Evolutionary conservation across 148 eudicot genomes (phyloP).

Genomic region (Vaccinium corymbosum): DNA sequence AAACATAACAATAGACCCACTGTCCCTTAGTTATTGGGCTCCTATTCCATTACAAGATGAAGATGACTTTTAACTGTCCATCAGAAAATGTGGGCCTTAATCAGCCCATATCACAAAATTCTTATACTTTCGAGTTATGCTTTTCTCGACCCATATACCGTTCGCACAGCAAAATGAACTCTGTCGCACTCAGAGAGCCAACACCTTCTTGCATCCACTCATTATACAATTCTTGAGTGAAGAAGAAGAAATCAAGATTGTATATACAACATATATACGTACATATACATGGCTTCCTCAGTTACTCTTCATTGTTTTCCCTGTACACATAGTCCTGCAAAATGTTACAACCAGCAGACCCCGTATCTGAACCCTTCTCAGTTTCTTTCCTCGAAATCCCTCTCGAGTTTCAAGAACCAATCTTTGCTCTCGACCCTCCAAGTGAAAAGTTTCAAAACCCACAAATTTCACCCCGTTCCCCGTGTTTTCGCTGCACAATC

Average conservation of each 20-base stretch:
- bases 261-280: not conserved
- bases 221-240: slow-evolving; percentile 11
- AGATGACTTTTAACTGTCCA: too few relatives aligned
- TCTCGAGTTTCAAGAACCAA: slow-evolving; percentile 26
- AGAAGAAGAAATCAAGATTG: slow-evolving; percentile 1
- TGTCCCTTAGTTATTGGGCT: not conserved
- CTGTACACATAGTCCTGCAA: slow-evolving; percentile 4
- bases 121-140: not conserved
- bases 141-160: not conserved
- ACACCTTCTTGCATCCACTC: not conserved
- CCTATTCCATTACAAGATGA: too few relatives aligned
- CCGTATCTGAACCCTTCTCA: slow-evolving; percentile 18
- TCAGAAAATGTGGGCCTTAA: not conserved
- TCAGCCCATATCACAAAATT: not conserved
- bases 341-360: slow-evolving; percentile 18
- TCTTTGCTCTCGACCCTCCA: slow-evolving; percentile 29
- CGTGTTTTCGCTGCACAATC: slow-evolving; percentile 50
- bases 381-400: slow-evolving; percentile 37
- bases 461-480: slow-evolving; percentile 16
- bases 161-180: not conserved
- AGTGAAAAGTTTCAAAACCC: slow-evolving; percentile 24
- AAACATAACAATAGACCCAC: too few relatives aligned
- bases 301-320: not conserved
- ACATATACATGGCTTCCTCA: slow-evolving; percentile 23
- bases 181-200: not conserved